Evolutionary conservation across 2,329 filamentous ascomycete genomes (phyloP), one percentile per base, ranked within the genome.

Genomic region (Diaporthe vexans): DNA sequence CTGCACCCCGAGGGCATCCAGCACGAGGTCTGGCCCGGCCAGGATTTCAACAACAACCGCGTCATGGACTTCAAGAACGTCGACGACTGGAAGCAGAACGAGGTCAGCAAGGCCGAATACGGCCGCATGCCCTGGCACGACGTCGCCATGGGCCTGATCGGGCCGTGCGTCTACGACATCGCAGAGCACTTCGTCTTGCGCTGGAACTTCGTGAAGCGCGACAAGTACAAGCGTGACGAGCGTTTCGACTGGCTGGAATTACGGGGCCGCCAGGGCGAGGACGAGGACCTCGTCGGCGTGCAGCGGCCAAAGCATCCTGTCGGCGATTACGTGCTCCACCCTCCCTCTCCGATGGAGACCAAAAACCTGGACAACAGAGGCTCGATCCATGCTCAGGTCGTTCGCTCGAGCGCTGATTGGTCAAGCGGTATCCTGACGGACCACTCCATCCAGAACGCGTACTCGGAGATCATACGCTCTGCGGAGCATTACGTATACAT

Each of bases 61-160:
- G 92, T 98, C 78, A 94, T 97, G 93, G 97, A 99, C 80, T 99
- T 98, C 82, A 89, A 98, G 79, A 93, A 93, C 43, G 97, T 98
- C 1, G 83, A 94, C 40, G 93, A 98, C 80, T 98, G 96, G 96
- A 95, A 97, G 83, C 91, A 93, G 67, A 98, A 99, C 78, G 95
- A 98, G 81, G 86, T 98, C 21, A 95, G 92, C 82, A 98, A 98
- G 84, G 92, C 93, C 4, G 94, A 98, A 65, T 97, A 93, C 79
- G 95, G 95, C 10, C 93, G 97, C 40, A 98, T 99, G 97, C 96
- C 96, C 0, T 99, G 97, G 97, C 95, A 98, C 81, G 97, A 99
- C 81, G 95, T 98, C 4, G 89, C 94, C 13, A 97, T 98, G 94
- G 95, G 93, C 17, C 79, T 98, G n/a, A 90, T 97, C 74, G 96